Percentiles rank a stretch among this genome's conserved stretches.
These are phyloP conservation scores for Arthroderma uncinatum DNA, from an alignment of 2,329 filamentous ascomycete genomes.

Conservation along the genomic window DNA sequence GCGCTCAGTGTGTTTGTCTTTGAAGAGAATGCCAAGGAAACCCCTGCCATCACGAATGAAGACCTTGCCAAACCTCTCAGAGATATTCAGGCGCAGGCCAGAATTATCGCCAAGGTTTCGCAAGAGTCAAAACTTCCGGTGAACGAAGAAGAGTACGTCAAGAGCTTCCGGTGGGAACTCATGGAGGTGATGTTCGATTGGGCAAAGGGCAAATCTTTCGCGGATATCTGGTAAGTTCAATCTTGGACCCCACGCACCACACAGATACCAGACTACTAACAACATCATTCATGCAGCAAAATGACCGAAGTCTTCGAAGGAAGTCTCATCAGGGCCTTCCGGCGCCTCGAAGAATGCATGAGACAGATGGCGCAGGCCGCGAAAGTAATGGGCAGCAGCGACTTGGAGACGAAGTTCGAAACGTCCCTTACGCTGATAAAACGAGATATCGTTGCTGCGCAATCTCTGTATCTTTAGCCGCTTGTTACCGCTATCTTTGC, in stretches of 20 bases:
- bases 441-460: conserved; percentile 87
- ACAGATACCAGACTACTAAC: conserved; percentile 9
- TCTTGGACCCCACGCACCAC: background rate
- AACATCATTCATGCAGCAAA: conserved; percentile 51
- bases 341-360: conserved; percentile 83
- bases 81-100: conserved; percentile 77
- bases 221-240: conserved; percentile 76
- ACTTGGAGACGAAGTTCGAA: conserved; percentile 86
- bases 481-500: background rate
- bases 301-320: conserved; percentile 99
- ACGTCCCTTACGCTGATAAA: conserved; percentile 72
- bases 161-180: conserved; percentile 81
- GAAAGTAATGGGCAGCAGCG: conserved; percentile 97
- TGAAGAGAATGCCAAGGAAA: conserved; percentile 81
- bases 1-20: conserved; percentile 92
- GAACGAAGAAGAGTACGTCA: conserved; percentile 90
- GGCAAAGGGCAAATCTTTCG: conserved; percentile 81
- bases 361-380: conserved; percentile 90
- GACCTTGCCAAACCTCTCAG: conserved; percentile 76
- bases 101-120: conserved; percentile 82
- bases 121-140: conserved; percentile 85
- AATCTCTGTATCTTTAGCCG: conserved; percentile 76
- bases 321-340: conserved; percentile 89
- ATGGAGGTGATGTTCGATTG: conserved; percentile 95
- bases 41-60: conserved; percentile 56